phyloP scores from a whole-genome alignment of 495 filamentous ascomycete species.

The Hyaloscypha bicolor region DNA sequence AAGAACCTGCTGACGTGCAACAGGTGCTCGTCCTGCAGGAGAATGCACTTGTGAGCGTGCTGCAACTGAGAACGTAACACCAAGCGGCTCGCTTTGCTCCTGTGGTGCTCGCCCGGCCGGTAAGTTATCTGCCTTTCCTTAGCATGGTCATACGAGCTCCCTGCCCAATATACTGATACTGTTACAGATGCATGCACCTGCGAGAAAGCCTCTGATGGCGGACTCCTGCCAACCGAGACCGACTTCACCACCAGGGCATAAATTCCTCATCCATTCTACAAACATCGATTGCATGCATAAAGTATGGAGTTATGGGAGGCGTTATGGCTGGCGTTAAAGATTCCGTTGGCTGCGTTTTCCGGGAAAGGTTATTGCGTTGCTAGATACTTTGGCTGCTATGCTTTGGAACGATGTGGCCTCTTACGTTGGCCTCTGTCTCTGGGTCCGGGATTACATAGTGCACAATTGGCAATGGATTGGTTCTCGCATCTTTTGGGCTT shows the following conservation, averaged over 20 bases:
- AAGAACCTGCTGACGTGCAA: not conserved
- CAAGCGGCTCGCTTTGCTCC: slow-evolving; percentile 61
- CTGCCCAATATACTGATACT: slow-evolving; percentile 15
- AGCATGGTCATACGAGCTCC: not conserved
- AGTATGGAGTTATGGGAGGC: not conserved
- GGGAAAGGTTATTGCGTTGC: not conserved
- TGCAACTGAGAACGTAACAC: slow-evolving; percentile 67
- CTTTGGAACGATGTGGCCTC: not conserved
- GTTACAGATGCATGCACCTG: slow-evolving; percentile 76
- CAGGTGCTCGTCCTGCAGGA: slow-evolving; percentile 64
- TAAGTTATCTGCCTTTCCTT: slow-evolving; percentile 42
- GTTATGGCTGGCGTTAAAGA: not conserved
- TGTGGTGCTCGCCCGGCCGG: slow-evolving; percentile 76
- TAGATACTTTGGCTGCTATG: not conserved
- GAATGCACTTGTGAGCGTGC: slow-evolving; percentile 83
- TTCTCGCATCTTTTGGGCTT: not conserved
- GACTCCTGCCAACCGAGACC: slow-evolving; percentile 62
- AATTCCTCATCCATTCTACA: slow-evolving; percentile 18
- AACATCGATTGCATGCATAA: slow-evolving; percentile 4
- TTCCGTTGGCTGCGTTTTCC: not conserved
- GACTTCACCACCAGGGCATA: slow-evolving; percentile 76
- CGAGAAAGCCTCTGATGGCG: slow-evolving; percentile 66
- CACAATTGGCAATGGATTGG: not conserved
- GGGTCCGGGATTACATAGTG: not conserved
- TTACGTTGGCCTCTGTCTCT: not conserved